These are phyloP conservation scores for Solanum rostratum DNA, from an alignment of 257 asterid species.

Conservation along the genomic window DNA sequence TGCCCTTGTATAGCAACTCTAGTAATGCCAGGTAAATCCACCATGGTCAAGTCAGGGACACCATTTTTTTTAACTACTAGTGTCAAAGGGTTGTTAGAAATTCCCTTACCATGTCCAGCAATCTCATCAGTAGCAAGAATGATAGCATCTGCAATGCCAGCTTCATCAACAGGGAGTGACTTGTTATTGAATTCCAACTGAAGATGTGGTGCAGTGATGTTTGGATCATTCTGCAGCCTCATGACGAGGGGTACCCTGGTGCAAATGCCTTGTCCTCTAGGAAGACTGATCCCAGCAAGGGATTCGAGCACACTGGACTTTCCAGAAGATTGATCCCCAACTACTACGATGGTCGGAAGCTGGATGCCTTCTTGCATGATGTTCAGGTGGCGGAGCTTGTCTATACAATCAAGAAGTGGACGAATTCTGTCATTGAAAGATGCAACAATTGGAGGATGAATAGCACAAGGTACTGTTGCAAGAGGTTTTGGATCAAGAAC, in stretches of 20 bases:
- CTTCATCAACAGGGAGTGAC: not conserved
- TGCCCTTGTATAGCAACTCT: not conserved
- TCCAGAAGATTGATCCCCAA: constrained; percentile 43
- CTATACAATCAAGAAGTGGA: constrained; percentile 32
- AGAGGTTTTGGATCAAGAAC: not conserved
- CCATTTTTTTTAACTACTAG: not conserved
- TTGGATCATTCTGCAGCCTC: constrained; percentile 16
- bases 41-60: not conserved
- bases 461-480: not conserved
- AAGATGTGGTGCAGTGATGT: constrained; percentile 5
- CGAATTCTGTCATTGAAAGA: constrained; percentile 27
- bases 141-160: not conserved
- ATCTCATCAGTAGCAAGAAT: not conserved
- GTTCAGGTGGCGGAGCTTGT: constrained; percentile 28
- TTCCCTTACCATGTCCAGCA: not conserved
- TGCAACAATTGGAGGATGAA: constrained; percentile 21
- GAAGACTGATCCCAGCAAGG: constrained; percentile 41
- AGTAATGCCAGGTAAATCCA: not conserved
- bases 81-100: not conserved
- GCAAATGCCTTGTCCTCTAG: constrained; percentile 43
- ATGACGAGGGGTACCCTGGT: constrained; percentile 32
- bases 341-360: constrained; percentile 38
- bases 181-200: constrained; percentile 13
- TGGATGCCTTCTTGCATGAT: constrained; percentile 42
- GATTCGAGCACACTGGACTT: constrained; percentile 44